Percentiles rank a stretch among this genome's conserved stretches.
These are phyloP conservation scores for Wickerhamiella brachini DNA, from an alignment of 805 yeast genomes.

Conservation along the genomic window DNA sequence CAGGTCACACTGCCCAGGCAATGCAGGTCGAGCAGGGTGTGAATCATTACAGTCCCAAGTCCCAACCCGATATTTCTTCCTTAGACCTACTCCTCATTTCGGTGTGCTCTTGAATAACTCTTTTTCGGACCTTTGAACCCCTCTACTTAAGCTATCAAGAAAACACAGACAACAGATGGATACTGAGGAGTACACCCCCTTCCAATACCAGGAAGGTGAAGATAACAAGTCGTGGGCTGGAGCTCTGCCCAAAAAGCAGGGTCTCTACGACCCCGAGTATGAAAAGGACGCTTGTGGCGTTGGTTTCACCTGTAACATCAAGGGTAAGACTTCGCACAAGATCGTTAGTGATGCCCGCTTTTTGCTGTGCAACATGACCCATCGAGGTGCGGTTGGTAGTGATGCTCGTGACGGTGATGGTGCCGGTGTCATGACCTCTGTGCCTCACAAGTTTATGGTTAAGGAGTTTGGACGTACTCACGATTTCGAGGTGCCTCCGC, in stretches of 20 bases:
- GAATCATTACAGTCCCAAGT: neutral
- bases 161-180: neutral
- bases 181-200: conserved; percentile 23
- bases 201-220: conserved; percentile 59
- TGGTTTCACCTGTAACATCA: conserved; percentile 90
- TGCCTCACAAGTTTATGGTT: conserved; percentile 76
- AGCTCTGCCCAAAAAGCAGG: conserved; percentile 72
- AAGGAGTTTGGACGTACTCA: conserved; percentile 71
- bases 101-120: neutral
- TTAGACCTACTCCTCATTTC: neutral
- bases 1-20: neutral
- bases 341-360: conserved; percentile 79
- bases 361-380: conserved; percentile 93
- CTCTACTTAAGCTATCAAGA: neutral
- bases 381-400: conserved; percentile 93
- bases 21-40: neutral
- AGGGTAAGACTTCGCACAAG: conserved; percentile 77
- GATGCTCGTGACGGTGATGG: conserved; percentile 98
- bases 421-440: conserved; percentile 89
- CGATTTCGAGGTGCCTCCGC: conserved; percentile 52
- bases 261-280: conserved; percentile 81
- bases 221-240: conserved; percentile 87
- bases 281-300: conserved; percentile 99
- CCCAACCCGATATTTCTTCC: neutral
- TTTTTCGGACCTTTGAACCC: neutral